Conservation (phyloP, 176 grass and related monocot species). For the Oryza coarctata region DNA sequence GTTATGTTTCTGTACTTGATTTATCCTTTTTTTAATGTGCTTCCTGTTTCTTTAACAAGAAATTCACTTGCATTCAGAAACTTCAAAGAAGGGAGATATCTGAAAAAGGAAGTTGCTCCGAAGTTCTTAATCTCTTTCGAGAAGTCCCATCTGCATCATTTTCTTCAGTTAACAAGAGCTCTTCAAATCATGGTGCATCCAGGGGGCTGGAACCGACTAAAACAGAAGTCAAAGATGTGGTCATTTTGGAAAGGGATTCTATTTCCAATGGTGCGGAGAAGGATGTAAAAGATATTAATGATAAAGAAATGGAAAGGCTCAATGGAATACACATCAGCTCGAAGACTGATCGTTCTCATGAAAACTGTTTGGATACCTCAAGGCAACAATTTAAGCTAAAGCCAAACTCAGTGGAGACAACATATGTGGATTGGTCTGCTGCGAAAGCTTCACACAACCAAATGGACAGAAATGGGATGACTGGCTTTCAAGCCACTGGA, state of each 20-base stretch:
- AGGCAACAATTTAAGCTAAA: constrained; percentile 49
- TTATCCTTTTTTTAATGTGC: not conserved
- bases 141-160: constrained; percentile 68
- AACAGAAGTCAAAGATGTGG: constrained; percentile 42
- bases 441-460: constrained; percentile 26
- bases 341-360: constrained; percentile 26
- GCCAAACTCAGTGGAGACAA: constrained; percentile 33
- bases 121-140: constrained; percentile 74
- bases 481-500: constrained; percentile 19
- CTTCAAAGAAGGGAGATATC: constrained; percentile 52
- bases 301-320: constrained; percentile 39
- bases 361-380: constrained; percentile 35
- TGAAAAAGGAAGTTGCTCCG: constrained; percentile 66
- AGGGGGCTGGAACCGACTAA: constrained; percentile 37
- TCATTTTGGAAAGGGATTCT: constrained; percentile 43
- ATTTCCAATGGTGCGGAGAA: constrained; percentile 29
- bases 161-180: constrained; percentile 76
- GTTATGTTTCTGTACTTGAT: constrained; percentile 23
- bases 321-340: constrained; percentile 30
- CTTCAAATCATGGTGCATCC: constrained; percentile 46
- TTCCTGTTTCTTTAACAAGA: constrained; percentile 37
- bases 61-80: constrained; percentile 50
- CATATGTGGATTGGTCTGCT: constrained; percentile 31
- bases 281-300: constrained; percentile 39
- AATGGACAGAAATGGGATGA: constrained; percentile 27